Base-by-base conservation (phyloP, 495 filamentous ascomycete species). In the Aspergillus steynii region DNA sequence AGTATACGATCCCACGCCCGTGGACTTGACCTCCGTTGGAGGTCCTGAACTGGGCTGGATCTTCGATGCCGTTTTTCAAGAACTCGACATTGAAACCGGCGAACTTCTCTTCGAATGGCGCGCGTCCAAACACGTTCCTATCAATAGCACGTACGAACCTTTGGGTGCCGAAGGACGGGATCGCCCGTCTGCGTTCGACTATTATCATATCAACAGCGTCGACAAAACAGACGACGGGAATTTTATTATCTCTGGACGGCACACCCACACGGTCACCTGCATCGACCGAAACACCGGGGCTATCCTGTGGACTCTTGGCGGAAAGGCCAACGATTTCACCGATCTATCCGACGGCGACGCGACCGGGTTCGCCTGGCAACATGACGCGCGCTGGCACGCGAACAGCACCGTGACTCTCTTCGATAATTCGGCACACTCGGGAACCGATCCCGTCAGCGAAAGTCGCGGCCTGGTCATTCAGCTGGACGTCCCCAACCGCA, bases 141-240 rank as follows among this genome's bases (percentile, higher is more conserved):
- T 74, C 52, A 66, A 70, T 49, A 55, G 56, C 56, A 68, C 66
- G 3, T 70, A 64, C 45, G 56, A 68, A 8, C 7, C 15, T 6
- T 37, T 67, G 0, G 51, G 50, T 7, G 37, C 32, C 5, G 29
- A 48, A 6, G 70, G 68, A 20, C 60, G 56, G 15, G 64, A 60
- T n/a, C 64, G 68, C 26, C 54, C 55, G 1, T 34, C 48, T 0
- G 69, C 74, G 2, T 79, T 65, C 27, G 81, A 86, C 62, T 83
- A 77, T 61, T 84, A 80, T 68, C 82, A 84, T 64, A 77, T 85
- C 66, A 84, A 83, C 65, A 81, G 78, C 51, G 75, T 85, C 53
- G 82, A 83, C 64, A 80, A 81, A 63, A 74, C 80, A 60, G 55
- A 64, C 1, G 63, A 74, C 1, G 81, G 83, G 1, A 77, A 83